Conservation (phyloP, 257 asterid species). For the Nicotiana noctiflora region DNA sequence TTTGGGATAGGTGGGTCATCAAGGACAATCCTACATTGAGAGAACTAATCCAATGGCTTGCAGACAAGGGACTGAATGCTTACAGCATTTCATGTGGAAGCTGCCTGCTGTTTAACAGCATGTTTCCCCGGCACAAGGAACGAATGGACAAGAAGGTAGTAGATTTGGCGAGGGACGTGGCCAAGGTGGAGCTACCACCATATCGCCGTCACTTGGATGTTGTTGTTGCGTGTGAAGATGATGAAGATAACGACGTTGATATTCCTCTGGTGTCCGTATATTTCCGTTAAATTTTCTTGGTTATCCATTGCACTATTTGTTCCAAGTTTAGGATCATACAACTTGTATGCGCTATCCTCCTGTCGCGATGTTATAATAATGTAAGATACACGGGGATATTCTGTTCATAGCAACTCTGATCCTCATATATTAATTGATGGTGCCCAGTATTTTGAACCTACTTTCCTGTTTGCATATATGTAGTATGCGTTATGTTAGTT, state of each 20-base stretch:
- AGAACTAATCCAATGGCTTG: slow-evolving; percentile 68
- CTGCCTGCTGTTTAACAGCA: slow-evolving; percentile 68
- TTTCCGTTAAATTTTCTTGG: slow-evolving; percentile 32
- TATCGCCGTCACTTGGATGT: slow-evolving; percentile 65
- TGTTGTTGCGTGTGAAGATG: slow-evolving; percentile 88
- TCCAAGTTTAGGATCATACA: neutral
- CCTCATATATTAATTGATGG: neutral
- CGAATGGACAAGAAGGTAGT: slow-evolving; percentile 68
- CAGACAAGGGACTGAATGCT: slow-evolving; percentile 68
- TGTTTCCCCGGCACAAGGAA: slow-evolving; percentile 81
- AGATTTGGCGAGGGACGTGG: slow-evolving; percentile 71
- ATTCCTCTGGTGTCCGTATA: slow-evolving; percentile 75
- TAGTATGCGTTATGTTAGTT: neutral
- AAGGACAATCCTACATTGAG: slow-evolving; percentile 57
- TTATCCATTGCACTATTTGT: neutral
- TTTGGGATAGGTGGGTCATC: slow-evolving; percentile 86
- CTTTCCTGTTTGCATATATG: neutral
- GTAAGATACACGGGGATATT: neutral
- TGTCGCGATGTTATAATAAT: neutral
- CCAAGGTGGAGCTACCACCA: slow-evolving; percentile 67
- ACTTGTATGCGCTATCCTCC: neutral
- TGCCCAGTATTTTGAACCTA: neutral
- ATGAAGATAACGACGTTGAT: slow-evolving; percentile 72
- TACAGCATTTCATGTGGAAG: slow-evolving; percentile 84
- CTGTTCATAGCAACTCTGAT: neutral